Evolutionary conservation across 768 basidiomycete genomes (phyloP), one percentile per base, ranked within the genome.

Genomic region (Phaffia tasmanica): DNA sequence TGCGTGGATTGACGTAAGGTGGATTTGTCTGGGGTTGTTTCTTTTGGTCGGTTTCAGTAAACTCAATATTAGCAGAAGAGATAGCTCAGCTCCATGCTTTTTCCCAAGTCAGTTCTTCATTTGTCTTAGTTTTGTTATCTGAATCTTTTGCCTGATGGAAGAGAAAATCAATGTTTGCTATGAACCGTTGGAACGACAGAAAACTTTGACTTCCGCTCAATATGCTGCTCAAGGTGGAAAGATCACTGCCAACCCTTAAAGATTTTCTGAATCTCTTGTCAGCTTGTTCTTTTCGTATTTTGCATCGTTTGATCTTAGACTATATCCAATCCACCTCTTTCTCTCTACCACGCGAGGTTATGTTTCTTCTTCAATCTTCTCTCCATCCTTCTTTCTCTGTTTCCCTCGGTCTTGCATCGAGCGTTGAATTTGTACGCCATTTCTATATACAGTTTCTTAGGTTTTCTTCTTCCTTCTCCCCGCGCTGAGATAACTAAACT

Each of bases 41-140:
- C 4, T 18, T 47, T 29, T 29, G 5, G 19, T 29, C 14, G 23
- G 7, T 35, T 2, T 18, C 58, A 69, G 67, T 69, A 42, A 69
- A 69, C 53, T 51, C 57, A 16, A 69, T 69, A 9, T 58, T 69
- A 9, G 49, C 49, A 8, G 67, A 63, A 5, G 67, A 69, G 57
- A 69, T 69, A 19, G 67, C 67, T 23, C n/a, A 58, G 49, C 57
- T 69, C 2, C 67, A 69, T 19, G 67, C 67, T n/a, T 69, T 69
- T 23, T 69, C 67, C 8, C 67, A 68, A 49, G 67, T 68, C 8
- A 16, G 67, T 49, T 4, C 23, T 6, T 23, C 46, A 9, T 27
- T 21, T 21, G 25, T 32, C 11, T 6, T 30, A 48, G 35, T 9
- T 23, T 35, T 19, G 0, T 30, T 15, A 29, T n/a, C n/a, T 27